Evolutionary conservation across 306 rosid species (phyloP).

Genomic region (Cicer judaicum): DNA sequence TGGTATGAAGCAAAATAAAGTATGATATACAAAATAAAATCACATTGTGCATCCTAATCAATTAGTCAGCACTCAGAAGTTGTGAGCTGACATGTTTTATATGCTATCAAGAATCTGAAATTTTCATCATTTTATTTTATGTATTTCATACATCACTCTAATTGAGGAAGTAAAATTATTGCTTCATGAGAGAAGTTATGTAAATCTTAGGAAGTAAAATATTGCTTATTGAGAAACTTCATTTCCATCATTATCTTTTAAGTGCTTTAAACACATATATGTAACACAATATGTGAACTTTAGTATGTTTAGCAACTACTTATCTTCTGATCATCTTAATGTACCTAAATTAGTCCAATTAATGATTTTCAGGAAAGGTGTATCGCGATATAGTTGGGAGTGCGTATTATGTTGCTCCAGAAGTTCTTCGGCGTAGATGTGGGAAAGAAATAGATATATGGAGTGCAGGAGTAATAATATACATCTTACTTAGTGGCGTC

Average conservation of each 20-base stretch:
- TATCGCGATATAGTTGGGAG: constrained; percentile 88
- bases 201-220: constrained; percentile 25
- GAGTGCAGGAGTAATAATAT: constrained; percentile 90
- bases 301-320: constrained; percentile 31
- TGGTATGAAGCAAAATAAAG: not conserved
- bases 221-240: constrained; percentile 22
- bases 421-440: constrained; percentile 73
- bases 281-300: constrained; percentile 19
- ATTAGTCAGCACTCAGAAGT: not conserved
- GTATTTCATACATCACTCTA: not conserved
- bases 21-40: not conserved
- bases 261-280: not conserved
- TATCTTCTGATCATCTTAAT: constrained; percentile 11
- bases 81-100: constrained; percentile 29
- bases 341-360: constrained; percentile 28
- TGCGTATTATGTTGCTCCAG: constrained; percentile 94
- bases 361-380: constrained; percentile 69
- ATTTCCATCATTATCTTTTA: constrained; percentile 9
- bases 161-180: not conserved
- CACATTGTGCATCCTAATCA: constrained; percentile 14
- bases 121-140: constrained; percentile 2
- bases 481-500: constrained; percentile 87
- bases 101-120: not conserved
- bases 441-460: constrained; percentile 90
- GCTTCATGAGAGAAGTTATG: not conserved